phyloP scores from a whole-genome alignment of 2,329 filamentous ascomycete genomes.

The Aureobasidium mangrovei region DNA sequence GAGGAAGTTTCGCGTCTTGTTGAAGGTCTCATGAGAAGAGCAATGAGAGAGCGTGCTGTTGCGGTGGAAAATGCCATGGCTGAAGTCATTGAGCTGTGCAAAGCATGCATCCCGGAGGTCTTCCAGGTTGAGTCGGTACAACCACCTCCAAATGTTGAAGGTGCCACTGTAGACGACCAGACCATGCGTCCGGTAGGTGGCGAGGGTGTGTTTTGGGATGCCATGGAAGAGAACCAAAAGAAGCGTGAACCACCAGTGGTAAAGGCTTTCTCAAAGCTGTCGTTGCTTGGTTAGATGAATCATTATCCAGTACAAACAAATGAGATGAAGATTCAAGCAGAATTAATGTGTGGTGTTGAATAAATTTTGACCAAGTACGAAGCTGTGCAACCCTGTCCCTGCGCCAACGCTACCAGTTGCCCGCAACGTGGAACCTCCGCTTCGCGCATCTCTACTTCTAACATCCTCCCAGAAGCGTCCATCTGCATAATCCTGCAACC shows the following conservation, averaged over 20 bases:
- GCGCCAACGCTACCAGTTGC: not conserved
- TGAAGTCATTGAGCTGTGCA: constrained; percentile 65
- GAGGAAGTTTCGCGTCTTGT: constrained; percentile 67
- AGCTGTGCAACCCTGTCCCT: not conserved
- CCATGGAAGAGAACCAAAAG: constrained; percentile 29
- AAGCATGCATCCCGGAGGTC: constrained; percentile 59
- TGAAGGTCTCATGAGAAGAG: constrained; percentile 65
- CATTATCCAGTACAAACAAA: no score
- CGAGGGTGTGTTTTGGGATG: constrained; percentile 39
- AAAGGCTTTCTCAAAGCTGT: constrained; percentile 41
- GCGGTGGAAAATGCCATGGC: constrained; percentile 65
- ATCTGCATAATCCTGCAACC: not conserved
- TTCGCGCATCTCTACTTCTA: not conserved
- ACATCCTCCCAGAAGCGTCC: not conserved
- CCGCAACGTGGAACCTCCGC: constrained; percentile 1
- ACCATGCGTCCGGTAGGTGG: constrained; percentile 26
- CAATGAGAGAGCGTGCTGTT: constrained; percentile 79
- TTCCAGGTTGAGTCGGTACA: constrained; percentile 40
- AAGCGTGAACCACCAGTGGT: constrained; percentile 43
- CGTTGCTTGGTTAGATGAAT: constrained; percentile 27
- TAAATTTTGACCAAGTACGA: not conserved
- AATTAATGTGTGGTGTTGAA: not conserved
- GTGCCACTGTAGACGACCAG: constrained; percentile 18
- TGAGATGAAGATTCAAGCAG: not conserved
- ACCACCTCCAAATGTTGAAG: constrained; percentile 9